Conservation (phyloP, 176 grass and related monocot genomes). For the Musa troglodytarum region DNA sequence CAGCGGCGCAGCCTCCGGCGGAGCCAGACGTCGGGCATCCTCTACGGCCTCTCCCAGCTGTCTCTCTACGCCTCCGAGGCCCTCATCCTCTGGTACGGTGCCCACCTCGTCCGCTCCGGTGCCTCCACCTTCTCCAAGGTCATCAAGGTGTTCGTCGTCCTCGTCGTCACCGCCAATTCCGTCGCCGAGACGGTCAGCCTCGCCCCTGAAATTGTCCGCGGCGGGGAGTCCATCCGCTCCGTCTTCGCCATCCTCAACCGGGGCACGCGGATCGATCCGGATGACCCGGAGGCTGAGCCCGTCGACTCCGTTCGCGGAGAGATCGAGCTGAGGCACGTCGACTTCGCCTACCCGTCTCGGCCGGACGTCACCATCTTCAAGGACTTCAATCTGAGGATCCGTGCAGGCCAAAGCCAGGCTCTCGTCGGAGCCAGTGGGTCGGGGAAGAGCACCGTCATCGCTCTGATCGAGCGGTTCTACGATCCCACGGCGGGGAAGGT, state of each 20-base stretch:
- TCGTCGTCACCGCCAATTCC: conserved; percentile 86
- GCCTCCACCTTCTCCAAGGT: conserved; percentile 87
- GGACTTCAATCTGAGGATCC: conserved; percentile 56
- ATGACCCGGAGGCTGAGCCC: conserved; percentile 58
- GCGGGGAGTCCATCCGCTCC: conserved; percentile 80
- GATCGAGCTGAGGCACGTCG: conserved; percentile 63
- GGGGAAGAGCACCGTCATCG: conserved; percentile 61
- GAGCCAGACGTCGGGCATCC: conserved; percentile 52
- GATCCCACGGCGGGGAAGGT: conserved; percentile 80
- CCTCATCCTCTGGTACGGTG: conserved; percentile 83
- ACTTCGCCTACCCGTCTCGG: conserved; percentile 70
- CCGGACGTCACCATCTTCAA: conserved; percentile 70
- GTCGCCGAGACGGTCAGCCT: conserved; percentile 88
- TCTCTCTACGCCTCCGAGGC: conserved; percentile 68
- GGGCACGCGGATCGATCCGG: conserved; percentile 52
- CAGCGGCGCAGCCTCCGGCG: conserved; percentile 59
- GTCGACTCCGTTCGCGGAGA: conserved; percentile 50
- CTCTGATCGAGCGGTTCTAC: conserved; percentile 73
- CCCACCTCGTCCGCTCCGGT: conserved; percentile 53
- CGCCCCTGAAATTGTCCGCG: conserved; percentile 68
- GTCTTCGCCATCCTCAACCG: conserved; percentile 65
- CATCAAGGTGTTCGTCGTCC: conserved; percentile 90
- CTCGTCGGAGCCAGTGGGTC: conserved; percentile 68
- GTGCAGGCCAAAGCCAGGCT: conserved; percentile 54
- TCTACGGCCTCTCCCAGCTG: conserved; percentile 70